Base-by-base conservation (phyloP, 2,329 filamentous ascomycete genomes). In the Thelonectria blattea region DNA sequence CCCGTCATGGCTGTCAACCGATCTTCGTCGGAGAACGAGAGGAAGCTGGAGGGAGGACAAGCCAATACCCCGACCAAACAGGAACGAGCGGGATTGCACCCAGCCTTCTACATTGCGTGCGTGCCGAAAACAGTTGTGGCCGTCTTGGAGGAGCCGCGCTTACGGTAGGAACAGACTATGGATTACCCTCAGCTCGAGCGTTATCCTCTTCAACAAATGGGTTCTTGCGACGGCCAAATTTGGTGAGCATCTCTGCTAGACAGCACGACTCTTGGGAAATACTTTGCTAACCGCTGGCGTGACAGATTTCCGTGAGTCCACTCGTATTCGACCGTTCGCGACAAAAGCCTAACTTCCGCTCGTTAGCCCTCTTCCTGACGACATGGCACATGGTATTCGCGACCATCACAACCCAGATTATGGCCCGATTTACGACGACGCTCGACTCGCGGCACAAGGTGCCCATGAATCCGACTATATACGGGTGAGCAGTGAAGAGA, bases 161-260 rank as follows among this genome's bases (percentile, higher is more conserved):
- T 24, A 60, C 48, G 43, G 8, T n/a, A 5, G 2, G 5, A 17
- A 11, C 22, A 56, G 58, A 15, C 37, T 60, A 49, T 60, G 58
- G 58, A 60, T 60, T 17, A 30, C 37, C 11, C 18, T 60, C 6
- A 60, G 58, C 12, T 60, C 58, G 12, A 60, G 58, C 8, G 58
- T 60, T 20, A 60, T 60, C 34, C 58, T 60, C 5, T 60, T 60
- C 48, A 60, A 60, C 34, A 60, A 60, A 56, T 60, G 58, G 58
- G 58, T 60, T 18, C 58, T 60, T 5, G 47, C 58, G 22, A 43
- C 42, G 10, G 58, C 58, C 17, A 60, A 60, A 48, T 60, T 60
- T 47, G 32, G 58, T 60, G 27, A 43, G 58, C 43, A n/a, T 42
- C 20, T n/a, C 4, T 22, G 5, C 4, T 17, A 14, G 10, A 14